These are phyloP conservation scores for Fusarium guadeloupense DNA, from an alignment of 2,329 filamentous ascomycete genomes.

Conservation along the genomic window DNA sequence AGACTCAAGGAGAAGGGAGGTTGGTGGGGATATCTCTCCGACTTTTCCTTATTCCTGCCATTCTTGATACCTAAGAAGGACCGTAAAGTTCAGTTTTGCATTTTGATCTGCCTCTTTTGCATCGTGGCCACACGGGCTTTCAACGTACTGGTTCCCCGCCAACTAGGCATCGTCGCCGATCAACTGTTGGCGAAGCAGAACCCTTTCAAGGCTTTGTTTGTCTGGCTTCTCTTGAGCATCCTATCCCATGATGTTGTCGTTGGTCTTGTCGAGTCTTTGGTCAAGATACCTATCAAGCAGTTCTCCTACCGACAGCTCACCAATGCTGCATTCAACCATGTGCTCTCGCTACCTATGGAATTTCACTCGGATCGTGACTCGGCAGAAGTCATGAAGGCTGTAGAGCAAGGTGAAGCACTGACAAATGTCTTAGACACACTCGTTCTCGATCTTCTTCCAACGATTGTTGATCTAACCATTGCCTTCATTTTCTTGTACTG, in stretches of 20 bases:
- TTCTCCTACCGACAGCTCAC: slow-evolving; percentile 63
- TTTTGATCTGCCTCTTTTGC: slow-evolving; percentile 39
- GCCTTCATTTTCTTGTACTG: slow-evolving; percentile 69
- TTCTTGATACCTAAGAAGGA: slow-evolving; percentile 46
- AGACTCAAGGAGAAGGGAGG: slow-evolving; percentile 44
- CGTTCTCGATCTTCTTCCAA: slow-evolving; percentile 68
- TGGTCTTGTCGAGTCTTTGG: slow-evolving; percentile 34
- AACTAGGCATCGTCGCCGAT: slow-evolving; percentile 47
- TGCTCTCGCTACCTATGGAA: slow-evolving; percentile 75
- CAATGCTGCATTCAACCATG: slow-evolving; percentile 70
- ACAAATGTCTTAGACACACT: slow-evolving; percentile 67
- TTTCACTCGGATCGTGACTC: slow-evolving; percentile 74
- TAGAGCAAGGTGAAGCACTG: slow-evolving; percentile 70
- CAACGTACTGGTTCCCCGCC: slow-evolving; percentile 46
- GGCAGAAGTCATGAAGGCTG: slow-evolving; percentile 70
- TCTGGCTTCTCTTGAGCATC: slow-evolving; percentile 33
- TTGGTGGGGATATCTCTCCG: slow-evolving; percentile 46
- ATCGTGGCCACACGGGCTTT: slow-evolving; percentile 40
- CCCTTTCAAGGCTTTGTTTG: slow-evolving; percentile 31
- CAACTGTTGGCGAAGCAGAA: slow-evolving; percentile 35
- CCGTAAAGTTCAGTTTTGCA: slow-evolving; percentile 43
- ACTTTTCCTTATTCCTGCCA: slow-evolving; percentile 46
- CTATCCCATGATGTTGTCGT: slow-evolving; percentile 15
- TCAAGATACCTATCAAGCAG: slow-evolving; percentile 49
- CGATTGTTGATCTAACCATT: slow-evolving; percentile 68